phyloP scores from a whole-genome alignment of 1,139 yeast species.

The Wickerhamomyces sp. region DNA sequence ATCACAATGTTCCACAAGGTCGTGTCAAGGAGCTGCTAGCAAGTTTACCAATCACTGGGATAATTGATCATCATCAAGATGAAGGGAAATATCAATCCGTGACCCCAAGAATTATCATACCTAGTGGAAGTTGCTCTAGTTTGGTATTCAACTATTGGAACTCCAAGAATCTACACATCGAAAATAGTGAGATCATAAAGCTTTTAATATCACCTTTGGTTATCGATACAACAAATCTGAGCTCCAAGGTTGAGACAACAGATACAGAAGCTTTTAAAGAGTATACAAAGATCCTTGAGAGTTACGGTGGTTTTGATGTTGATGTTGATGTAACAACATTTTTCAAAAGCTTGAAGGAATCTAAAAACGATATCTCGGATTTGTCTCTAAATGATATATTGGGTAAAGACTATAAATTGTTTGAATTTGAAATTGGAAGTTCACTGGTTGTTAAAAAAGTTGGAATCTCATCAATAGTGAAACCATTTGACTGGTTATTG shows the following conservation, averaged over 20 bases:
- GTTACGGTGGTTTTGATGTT: conserved; percentile 3
- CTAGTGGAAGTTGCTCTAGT: conserved; percentile 76
- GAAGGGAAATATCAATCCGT: conserved; percentile 43
- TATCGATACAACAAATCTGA: conserved; percentile 67
- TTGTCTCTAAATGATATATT: conserved; percentile 57
- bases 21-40: conserved; percentile 32
- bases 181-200: conserved; percentile 34
- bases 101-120: conserved; percentile 56
- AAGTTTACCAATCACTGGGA: conserved; percentile 37
- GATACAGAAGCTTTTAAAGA: conserved; percentile 44
- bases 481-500: conserved; percentile 56
- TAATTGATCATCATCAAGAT: conserved; percentile 88
- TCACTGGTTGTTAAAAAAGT: conserved; percentile 30
- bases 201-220: conserved; percentile 65
- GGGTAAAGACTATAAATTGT: conserved; percentile 81
- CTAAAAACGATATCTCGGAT: conserved; percentile 62
- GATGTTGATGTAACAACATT: conserved; percentile 24
- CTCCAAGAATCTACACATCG: conserved; percentile 22
- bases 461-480: conserved; percentile 77
- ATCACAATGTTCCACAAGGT: conserved; percentile 74
- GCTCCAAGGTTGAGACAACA: conserved; percentile 49
- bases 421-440: conserved; percentile 38
- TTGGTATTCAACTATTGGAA: conserved; percentile 65
- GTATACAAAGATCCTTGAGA: conserved; percentile 27
- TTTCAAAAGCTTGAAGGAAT: conserved; percentile 41